These are phyloP conservation scores for Boletus edulis DNA, from an alignment of 768 basidiomycete species.

Conservation along the genomic window DNA sequence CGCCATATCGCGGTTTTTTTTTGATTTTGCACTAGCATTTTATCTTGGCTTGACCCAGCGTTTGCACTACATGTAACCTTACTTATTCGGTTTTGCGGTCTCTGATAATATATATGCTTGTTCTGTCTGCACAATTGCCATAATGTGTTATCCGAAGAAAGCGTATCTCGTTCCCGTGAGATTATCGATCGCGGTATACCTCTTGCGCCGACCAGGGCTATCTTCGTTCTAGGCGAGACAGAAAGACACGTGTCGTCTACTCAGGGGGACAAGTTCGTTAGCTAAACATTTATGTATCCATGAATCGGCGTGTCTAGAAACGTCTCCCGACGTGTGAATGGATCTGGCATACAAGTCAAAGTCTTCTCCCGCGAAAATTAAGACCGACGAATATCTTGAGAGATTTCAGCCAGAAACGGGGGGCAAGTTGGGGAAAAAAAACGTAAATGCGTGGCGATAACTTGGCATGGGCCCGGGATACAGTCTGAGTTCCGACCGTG, in stretches of 20 bases:
- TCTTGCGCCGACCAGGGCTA: neutral
- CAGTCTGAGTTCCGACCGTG: too few relatives aligned
- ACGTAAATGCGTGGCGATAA: too few relatives aligned
- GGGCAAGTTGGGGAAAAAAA: neutral
- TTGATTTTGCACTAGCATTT: slow-evolving; percentile 10
- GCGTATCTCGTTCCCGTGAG: neutral
- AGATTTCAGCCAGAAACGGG: neutral
- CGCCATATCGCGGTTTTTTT: neutral
- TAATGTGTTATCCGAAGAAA: neutral
- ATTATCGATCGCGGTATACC: slow-evolving; percentile 9
- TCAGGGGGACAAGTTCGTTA: neutral
- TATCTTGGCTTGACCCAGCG: slow-evolving; percentile 6
- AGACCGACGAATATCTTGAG: neutral
- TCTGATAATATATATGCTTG: neutral
- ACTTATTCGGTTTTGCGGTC: slow-evolving; percentile 18
- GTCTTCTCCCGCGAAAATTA: slow-evolving; percentile 30
- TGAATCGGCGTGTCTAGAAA: slow-evolving; percentile 2
- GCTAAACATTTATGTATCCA: slow-evolving; percentile 10
- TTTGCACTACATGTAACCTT: slow-evolving; percentile 24
- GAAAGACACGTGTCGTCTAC: slow-evolving; percentile 3
- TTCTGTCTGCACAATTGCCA: neutral
- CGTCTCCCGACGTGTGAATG: slow-evolving; percentile 20
- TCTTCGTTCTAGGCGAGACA: slow-evolving; percentile 8
- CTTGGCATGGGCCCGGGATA: too few relatives aligned
- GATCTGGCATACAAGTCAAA: slow-evolving; percentile 3